Base-by-base conservation (phyloP, 371 early-diverging fungal genomes). In the Rhizomucor pusillus region DNA sequence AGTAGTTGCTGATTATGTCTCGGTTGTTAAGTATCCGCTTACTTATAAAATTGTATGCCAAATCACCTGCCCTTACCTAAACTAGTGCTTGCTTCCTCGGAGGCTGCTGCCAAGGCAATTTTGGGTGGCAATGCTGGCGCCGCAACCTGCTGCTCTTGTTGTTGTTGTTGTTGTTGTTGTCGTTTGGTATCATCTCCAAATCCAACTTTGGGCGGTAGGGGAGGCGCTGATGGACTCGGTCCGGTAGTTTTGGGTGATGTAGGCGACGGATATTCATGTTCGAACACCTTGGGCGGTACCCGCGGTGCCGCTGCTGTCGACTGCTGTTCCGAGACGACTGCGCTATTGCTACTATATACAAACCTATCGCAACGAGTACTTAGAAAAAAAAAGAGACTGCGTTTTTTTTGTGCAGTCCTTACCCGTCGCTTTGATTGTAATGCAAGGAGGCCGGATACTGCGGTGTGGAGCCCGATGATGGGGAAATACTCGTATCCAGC, bases 381-480 rank as follows among this genome's bases (percentile, higher is more conserved):
- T 22, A n/a, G 3, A 12, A 19, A 23, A 18, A 56, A 9, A 23
- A 33, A 20, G 13, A 47, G 52, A 34, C 60, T 60, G 48, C 61
- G 51, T 20, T 60, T 59, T 43, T 55, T 34, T 36, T 36, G 50
- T 12, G 47, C 48, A 35, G 43, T 29, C 35, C 29, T 9, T 67
- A 73, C 67, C 67, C 52, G 47, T 75, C 75, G 53, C 75, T 75
- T 52, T 65, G 54, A 44, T 71, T 73, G 11, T 52, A 46, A 14
- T 60, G 36, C 18, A 47, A 46, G 9, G 47, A 18, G 24, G 22
- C 52, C 7, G 73, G 73, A 44, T 73, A 73, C 10, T 66, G 50
- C 7, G 65, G 22, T 19, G 51, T 43, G 19, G 19, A 1, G 37
- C 3, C 18, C 29, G 16, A 10, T 7, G n/a, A 16, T 16, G n/a